phyloP scores from a whole-genome alignment of 2,329 filamentous ascomycete species.

The Lecanicillium sp. region DNA sequence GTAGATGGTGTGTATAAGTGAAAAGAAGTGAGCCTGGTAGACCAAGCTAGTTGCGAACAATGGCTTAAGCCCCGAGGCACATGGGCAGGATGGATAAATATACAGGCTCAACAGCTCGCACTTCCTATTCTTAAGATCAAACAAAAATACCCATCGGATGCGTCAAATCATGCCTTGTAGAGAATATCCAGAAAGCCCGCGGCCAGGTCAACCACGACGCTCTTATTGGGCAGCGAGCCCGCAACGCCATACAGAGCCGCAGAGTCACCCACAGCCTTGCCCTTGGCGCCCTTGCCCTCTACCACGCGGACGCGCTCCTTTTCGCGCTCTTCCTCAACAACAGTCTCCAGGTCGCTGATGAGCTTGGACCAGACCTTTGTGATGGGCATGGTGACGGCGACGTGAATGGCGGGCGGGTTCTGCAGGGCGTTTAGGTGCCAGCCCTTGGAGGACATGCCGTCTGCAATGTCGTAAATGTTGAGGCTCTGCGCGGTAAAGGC shows the following conservation, averaged over 20 bases:
- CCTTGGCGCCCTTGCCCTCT: conserved; percentile 58
- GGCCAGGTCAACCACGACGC: conserved; percentile 82
- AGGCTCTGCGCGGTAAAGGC: conserved; percentile 79
- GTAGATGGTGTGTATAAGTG: too few relatives aligned
- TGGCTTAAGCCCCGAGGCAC: too few relatives aligned
- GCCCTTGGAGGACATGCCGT: conserved; percentile 73
- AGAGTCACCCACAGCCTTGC: conserved; percentile 66
- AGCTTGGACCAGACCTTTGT: conserved; percentile 73
- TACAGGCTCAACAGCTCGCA: too few relatives aligned
- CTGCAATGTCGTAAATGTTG: conserved; percentile 89
- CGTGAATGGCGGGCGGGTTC: conserved; percentile 82
- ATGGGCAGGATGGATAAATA: too few relatives aligned
- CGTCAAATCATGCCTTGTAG: conserved; percentile 63
- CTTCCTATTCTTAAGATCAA: too few relatives aligned
- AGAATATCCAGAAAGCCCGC: conserved; percentile 86
- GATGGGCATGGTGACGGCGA: conserved; percentile 86
- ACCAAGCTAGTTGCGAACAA: too few relatives aligned
- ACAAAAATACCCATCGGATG: not conserved
- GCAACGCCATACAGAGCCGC: conserved; percentile 92
- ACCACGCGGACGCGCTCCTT: conserved; percentile 66
- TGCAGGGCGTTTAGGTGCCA: conserved; percentile 97
- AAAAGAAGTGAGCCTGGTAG: too few relatives aligned
- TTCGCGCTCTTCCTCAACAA: conserved; percentile 66
- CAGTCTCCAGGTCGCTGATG: conserved; percentile 60
- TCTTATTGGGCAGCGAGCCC: conserved; percentile 91